Conservation (phyloP, 352 stramenopile genomes). For the Globisporangium takayamanum region DNA sequence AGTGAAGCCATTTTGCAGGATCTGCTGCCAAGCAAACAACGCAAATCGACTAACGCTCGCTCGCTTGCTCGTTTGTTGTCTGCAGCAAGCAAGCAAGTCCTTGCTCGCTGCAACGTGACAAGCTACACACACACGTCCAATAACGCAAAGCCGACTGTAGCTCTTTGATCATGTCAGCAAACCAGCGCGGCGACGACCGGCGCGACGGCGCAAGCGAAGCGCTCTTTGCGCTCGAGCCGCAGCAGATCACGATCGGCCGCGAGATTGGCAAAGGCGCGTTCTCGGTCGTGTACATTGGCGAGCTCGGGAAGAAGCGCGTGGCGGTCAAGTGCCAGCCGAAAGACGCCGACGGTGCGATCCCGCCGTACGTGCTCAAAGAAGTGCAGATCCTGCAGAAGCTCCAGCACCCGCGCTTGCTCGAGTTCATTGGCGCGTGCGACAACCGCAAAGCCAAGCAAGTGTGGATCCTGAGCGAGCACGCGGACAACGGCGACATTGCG, state of each 20-base stretch:
- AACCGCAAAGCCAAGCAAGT: slow-evolving; percentile 65
- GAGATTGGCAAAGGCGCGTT: slow-evolving; percentile 85
- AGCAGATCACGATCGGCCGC: slow-evolving; percentile 61
- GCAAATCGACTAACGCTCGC: too few species aligned
- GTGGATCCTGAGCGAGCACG: slow-evolving; percentile 80
- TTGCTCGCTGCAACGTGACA: neutral
- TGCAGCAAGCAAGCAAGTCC: neutral
- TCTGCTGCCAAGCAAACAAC: neutral
- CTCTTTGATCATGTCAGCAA: slow-evolving; percentile 20
- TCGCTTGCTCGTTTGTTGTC: too few species aligned
- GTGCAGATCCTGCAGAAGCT: slow-evolving; percentile 66
- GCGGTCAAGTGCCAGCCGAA: slow-evolving; percentile 86
- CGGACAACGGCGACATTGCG: slow-evolving; percentile 71
- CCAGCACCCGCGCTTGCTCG: slow-evolving; percentile 62
- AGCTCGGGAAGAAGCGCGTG: slow-evolving; percentile 66
- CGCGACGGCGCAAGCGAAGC: slow-evolving; percentile 14
- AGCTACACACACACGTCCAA: neutral
- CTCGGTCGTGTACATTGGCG: slow-evolving; percentile 68
- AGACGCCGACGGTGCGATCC: slow-evolving; percentile 59
- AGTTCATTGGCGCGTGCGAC: slow-evolving; percentile 71
- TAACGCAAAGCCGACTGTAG: neutral
- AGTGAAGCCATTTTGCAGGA: slow-evolving; percentile 12
- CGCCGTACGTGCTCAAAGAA: slow-evolving; percentile 69
- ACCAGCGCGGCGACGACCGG: slow-evolving; percentile 24
- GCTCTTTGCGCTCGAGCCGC: slow-evolving; percentile 53